Percentiles rank a stretch among this genome's conserved stretches.
Evolutionary conservation across 148 eudicot species (phyloP).

Genomic region (Rhododendron griersonianum): DNA sequence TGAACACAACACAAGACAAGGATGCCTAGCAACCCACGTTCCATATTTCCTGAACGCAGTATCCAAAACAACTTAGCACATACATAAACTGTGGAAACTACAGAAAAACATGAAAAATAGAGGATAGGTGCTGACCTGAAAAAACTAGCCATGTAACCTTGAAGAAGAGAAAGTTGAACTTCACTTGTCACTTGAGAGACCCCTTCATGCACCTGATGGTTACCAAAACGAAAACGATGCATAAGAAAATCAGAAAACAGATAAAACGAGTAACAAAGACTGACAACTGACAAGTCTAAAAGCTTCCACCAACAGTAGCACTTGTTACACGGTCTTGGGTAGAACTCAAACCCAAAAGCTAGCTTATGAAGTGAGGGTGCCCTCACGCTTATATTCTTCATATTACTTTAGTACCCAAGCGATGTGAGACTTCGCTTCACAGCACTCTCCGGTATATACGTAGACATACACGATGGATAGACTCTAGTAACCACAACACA

Average conservation of each 20-base stretch:
- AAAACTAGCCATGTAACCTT: constrained; percentile 48
- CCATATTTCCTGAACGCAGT: constrained; percentile 56
- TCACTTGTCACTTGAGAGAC: constrained; percentile 11
- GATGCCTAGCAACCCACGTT: constrained; percentile 71
- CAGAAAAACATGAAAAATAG: background rate
- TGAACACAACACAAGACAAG: constrained; percentile 45
- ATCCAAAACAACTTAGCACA: background rate
- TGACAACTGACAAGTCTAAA: background rate
- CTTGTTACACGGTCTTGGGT: no score
- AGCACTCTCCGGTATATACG: no score
- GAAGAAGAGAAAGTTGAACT: constrained; percentile 32
- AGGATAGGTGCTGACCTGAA: constrained; percentile 40
- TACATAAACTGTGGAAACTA: background rate
- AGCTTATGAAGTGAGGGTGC: no score
- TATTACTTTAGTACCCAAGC: no score
- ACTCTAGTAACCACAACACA: no score
- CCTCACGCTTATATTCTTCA: no score
- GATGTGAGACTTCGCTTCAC: no score
- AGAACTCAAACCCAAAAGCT: no score
- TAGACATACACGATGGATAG: no score
- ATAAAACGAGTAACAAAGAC: background rate
- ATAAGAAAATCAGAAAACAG: background rate
- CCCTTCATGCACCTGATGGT: constrained; percentile 22
- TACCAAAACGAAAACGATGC: background rate
- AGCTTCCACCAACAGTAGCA: background rate